Evolutionary conservation across 2,329 filamentous ascomycete genomes (phyloP).

Genomic region (Stachybotrys elegans): DNA sequence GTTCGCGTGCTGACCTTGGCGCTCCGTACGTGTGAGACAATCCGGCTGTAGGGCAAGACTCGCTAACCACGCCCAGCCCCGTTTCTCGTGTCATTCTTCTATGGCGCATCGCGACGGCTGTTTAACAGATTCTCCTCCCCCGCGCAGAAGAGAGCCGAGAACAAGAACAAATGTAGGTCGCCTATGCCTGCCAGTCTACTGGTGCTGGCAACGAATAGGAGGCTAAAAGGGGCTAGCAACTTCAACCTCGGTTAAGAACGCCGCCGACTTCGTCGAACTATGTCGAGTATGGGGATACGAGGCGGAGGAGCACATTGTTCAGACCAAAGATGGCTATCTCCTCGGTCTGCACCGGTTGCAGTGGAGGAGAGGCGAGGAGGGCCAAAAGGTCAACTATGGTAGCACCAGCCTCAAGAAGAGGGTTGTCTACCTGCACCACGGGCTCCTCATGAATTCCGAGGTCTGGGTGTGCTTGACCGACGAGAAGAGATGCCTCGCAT

Average conservation of each 20-base stretch:
- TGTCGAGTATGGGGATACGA: slow-evolving; percentile 88
- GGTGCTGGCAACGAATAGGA: too few relatives aligned
- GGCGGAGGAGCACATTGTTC: slow-evolving; percentile 92
- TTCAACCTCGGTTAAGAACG: slow-evolving; percentile 74
- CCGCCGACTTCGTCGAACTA: slow-evolving; percentile 90
- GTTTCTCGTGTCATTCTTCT: slow-evolving; percentile 76
- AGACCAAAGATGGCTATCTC: slow-evolving; percentile 90
- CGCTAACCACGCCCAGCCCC: slow-evolving; percentile 46
- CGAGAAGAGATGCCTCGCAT: slow-evolving; percentile 78
- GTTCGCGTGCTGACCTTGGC: slow-evolving; percentile 84
- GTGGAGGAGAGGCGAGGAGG: slow-evolving; percentile 77
- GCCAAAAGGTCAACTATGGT: slow-evolving; percentile 70
- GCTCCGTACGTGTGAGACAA: slow-evolving; percentile 57
- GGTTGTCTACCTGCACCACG: slow-evolving; percentile 92
- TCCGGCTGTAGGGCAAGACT: background rate
- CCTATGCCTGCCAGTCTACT: too few relatives aligned
- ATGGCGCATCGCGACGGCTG: slow-evolving; percentile 72
- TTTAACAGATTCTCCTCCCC: slow-evolving; percentile 76
- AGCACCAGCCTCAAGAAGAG: slow-evolving; percentile 67
- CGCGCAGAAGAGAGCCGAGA: slow-evolving; percentile 61
- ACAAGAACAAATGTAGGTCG: slow-evolving; percentile 57
- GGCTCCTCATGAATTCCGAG: slow-evolving; percentile 96
- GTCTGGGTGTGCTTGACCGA: slow-evolving; percentile 96
- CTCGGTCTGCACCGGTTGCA: slow-evolving; percentile 84
- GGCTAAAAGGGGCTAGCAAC: slow-evolving; percentile 56